Conservation (phyloP, 1,284 basidiomycete genomes). For the Phaffia rhodozyma region DNA sequence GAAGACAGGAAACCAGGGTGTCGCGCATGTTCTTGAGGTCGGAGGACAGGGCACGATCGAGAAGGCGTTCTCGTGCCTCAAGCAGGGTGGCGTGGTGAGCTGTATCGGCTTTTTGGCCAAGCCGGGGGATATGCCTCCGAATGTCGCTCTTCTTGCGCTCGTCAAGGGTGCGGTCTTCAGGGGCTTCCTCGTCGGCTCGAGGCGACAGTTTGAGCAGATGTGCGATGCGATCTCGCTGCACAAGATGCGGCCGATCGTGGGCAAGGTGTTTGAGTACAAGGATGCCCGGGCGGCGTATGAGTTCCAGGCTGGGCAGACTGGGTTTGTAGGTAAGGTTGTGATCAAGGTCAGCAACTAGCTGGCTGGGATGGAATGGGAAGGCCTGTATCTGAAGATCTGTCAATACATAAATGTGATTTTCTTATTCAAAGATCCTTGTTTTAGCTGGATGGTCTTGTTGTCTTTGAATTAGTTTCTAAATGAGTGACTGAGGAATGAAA, state of each 20-base stretch:
- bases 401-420: too few species aligned
- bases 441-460: too few species aligned
- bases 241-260: slow-evolving; percentile 5
- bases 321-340: too few species aligned
- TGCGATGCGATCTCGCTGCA: background rate
- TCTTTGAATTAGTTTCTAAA: too few species aligned
- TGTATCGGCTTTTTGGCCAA: slow-evolving; percentile 6
- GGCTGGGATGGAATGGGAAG: too few species aligned
- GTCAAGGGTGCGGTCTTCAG: slow-evolving; percentile 6
- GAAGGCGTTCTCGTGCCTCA: slow-evolving; percentile 39
- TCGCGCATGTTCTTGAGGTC: slow-evolving; percentile 49
- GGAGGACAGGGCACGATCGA: slow-evolving; percentile 44
- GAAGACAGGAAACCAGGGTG: slow-evolving; percentile 45
- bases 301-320: too few species aligned
- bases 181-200: slow-evolving; percentile 4
- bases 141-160: slow-evolving; percentile 12
- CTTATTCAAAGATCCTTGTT: too few species aligned
- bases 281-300: background rate
- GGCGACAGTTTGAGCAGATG: slow-evolving; percentile 1
- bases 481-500: too few species aligned
- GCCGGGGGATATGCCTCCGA: slow-evolving; percentile 19
- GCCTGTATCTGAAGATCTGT: too few species aligned
- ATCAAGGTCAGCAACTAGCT: too few species aligned
- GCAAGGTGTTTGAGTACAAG: slow-evolving; percentile 1
- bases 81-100: slow-evolving; percentile 41